phyloP scores from a whole-genome alignment of 805 yeast species.

The Scheffersomyces stipitis region DNA sequence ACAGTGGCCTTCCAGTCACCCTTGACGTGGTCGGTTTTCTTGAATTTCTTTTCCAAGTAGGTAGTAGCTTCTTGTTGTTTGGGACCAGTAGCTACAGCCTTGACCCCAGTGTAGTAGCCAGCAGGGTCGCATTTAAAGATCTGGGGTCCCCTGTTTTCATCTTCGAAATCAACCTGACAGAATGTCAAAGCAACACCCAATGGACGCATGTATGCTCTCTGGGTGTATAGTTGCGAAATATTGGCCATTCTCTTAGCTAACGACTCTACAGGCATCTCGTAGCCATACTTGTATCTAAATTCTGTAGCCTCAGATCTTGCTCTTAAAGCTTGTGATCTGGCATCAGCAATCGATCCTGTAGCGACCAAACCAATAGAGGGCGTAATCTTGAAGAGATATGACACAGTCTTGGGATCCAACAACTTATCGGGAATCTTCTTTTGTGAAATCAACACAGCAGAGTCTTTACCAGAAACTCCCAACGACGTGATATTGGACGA shows the following conservation, averaged over 20 bases:
- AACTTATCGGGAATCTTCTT: constrained; percentile 96
- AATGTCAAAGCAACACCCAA: constrained; percentile 91
- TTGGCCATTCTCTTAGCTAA: constrained; percentile 95
- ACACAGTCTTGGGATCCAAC: constrained; percentile 81
- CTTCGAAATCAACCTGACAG: constrained; percentile 63
- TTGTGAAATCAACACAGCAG: constrained; percentile 86
- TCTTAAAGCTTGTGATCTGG: constrained; percentile 82
- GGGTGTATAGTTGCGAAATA: constrained; percentile 92
- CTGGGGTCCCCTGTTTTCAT: constrained; percentile 87
- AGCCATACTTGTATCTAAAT: constrained; percentile 90
- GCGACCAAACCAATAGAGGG: constrained; percentile 84
- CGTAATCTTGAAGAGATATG: constrained; percentile 82
- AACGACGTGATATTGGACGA: constrained; percentile 87
- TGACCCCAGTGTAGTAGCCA: constrained; percentile 87
- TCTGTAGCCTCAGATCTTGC: constrained; percentile 97
- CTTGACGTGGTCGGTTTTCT: constrained; percentile 60
- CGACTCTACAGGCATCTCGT: constrained; percentile 94
- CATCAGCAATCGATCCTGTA: constrained; percentile 96
- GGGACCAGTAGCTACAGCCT: constrained; percentile 94
- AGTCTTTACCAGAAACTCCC: constrained; percentile 83
- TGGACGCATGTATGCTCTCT: constrained; percentile 98
- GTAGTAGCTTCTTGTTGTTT: constrained; percentile 95
- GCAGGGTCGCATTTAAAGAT: constrained; percentile 96
- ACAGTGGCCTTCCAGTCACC: constrained; percentile 90
- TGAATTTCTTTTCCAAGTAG: constrained; percentile 84